Percentiles rank a stretch among this genome's conserved stretches.
phyloP scores from a whole-genome alignment of 2,329 filamentous ascomycete genomes.

The Ophiostoma piceae region DNA sequence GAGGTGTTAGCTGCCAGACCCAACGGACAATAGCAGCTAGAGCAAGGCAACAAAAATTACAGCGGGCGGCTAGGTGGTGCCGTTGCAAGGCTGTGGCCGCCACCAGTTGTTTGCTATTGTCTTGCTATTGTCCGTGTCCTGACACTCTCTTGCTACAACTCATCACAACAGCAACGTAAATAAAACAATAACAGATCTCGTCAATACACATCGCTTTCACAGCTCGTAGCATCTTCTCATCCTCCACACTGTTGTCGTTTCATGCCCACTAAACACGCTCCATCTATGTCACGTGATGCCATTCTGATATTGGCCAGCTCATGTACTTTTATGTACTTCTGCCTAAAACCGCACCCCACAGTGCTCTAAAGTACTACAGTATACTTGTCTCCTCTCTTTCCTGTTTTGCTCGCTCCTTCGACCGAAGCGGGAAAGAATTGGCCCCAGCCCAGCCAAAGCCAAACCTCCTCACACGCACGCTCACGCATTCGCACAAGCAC shows the following conservation, averaged over 20 bases:
- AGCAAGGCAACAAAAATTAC: neutral
- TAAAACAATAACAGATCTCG: neutral
- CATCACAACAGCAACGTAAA: neutral
- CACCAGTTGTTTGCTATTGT: neutral
- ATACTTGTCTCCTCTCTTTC: neutral
- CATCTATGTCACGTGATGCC: neutral
- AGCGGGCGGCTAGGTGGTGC: neutral
- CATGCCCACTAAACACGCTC: neutral
- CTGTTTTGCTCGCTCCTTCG: conserved; percentile 11
- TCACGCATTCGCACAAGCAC: neutral
- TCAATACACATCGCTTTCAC: neutral
- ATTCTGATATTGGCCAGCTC: no score
- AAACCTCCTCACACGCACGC: neutral
- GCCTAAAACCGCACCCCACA: neutral
- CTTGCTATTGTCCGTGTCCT: neutral
- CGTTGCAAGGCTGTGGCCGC: neutral
- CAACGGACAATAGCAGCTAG: neutral
- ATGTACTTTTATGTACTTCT: neutral
- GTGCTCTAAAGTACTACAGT: neutral
- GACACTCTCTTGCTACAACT: neutral
- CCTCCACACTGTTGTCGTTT: neutral
- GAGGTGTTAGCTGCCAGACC: neutral
- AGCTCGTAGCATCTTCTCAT: neutral
- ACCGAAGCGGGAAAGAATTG: conserved; percentile 17
- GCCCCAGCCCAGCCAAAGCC: conserved; percentile 10